Evolutionary conservation across 164 flowering plant genomes (phyloP).

Genomic region (Berberis vulgaris): DNA sequence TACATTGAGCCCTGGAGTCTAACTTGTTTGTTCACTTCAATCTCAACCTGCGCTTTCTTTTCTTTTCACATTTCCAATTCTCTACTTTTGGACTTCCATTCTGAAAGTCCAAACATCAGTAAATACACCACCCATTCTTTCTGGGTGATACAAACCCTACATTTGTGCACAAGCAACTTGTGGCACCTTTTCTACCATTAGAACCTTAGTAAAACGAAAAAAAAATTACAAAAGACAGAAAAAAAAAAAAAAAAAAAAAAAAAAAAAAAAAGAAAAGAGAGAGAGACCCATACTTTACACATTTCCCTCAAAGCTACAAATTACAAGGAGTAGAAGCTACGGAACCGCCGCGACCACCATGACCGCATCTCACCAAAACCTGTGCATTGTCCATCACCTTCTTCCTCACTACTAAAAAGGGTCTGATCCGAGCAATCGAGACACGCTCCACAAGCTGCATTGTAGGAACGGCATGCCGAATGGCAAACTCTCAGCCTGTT

Average conservation of each 20-base stretch:
- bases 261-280: slow-evolving; percentile 11
- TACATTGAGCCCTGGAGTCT: background rate
- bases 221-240: slow-evolving; percentile 27
- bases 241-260: slow-evolving; percentile 11
- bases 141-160: slow-evolving; percentile 24
- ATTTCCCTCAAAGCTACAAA: slow-evolving; percentile 14
- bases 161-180: slow-evolving; percentile 20
- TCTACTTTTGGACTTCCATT: slow-evolving; percentile 2
- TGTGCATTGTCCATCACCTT: slow-evolving; percentile 80
- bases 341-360: slow-evolving; percentile 50
- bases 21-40: background rate
- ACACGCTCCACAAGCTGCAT: slow-evolving; percentile 86
- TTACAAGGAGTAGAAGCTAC: slow-evolving; percentile 22
- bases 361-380: slow-evolving; percentile 57
- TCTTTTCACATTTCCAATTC: slow-evolving; percentile 1
- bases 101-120: background rate
- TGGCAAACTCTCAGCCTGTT: slow-evolving; percentile 92
- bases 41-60: background rate
- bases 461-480: slow-evolving; percentile 87
- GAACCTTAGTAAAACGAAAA: slow-evolving; percentile 15
- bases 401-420: slow-evolving; percentile 74
- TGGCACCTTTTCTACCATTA: slow-evolving; percentile 24
- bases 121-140: slow-evolving; percentile 5
- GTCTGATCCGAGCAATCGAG: slow-evolving; percentile 97
- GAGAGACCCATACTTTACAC: slow-evolving; percentile 45